phyloP scores from a whole-genome alignment of 2,329 filamentous ascomycete genomes.

The Tympanopsis confertula region DNA sequence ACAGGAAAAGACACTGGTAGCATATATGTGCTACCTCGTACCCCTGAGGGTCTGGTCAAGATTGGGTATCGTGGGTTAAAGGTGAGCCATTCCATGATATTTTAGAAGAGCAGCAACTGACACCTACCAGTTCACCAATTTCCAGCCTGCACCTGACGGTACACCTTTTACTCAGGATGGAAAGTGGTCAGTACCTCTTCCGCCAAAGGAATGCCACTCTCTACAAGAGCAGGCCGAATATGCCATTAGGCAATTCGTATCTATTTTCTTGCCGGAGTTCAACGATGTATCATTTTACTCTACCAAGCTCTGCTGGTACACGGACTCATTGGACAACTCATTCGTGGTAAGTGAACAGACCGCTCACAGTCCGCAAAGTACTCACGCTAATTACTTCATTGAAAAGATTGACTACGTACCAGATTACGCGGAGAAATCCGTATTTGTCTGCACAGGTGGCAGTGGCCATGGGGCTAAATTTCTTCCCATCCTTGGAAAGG shows the following conservation, averaged over 20 bases:
- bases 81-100: constrained; percentile 4
- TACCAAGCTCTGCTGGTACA: constrained; percentile 21
- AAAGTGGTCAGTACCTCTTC: constrained; percentile 17
- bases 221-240: constrained; percentile 10
- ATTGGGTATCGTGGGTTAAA: constrained; percentile 16
- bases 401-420: constrained; percentile 18
- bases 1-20: constrained; percentile 16
- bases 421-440: constrained; percentile 11
- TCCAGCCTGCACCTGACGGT: constrained; percentile 12
- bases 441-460: constrained; percentile 21
- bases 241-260: constrained; percentile 10
- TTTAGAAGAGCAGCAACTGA: constrained; percentile 1
- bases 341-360: constrained; percentile 9
- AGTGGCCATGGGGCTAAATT: constrained; percentile 23
- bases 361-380: no score
- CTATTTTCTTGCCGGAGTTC: constrained; percentile 15
- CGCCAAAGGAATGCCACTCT: constrained; percentile 7
- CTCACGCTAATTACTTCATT: neutral
- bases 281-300: constrained; percentile 10
- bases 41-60: constrained; percentile 12
- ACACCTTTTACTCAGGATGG: constrained; percentile 15
- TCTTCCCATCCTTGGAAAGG: constrained; percentile 18
- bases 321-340: constrained; percentile 19
- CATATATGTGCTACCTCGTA: constrained; percentile 15
- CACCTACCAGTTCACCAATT: constrained; percentile 16